Percentiles rank a stretch among this genome's conserved stretches.
These are phyloP conservation scores for Pythium sukuiense DNA, from an alignment of 352 stramenopile species.

Conservation along the genomic window DNA sequence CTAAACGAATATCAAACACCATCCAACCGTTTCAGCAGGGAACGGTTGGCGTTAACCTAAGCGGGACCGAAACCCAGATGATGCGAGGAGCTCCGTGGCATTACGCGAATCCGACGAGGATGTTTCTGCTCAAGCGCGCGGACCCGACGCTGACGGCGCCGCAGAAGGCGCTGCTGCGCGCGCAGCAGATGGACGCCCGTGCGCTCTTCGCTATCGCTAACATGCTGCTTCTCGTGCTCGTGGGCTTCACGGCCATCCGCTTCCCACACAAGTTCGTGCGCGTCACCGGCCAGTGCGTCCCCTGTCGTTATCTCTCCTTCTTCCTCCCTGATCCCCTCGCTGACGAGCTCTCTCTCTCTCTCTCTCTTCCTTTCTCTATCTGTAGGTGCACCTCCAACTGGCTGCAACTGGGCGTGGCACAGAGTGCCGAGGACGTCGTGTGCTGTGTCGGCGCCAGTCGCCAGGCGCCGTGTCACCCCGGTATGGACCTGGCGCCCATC, in stretches of 20 bases:
- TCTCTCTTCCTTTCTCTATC: not conserved
- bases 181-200: constrained; percentile 48
- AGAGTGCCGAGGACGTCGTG: constrained; percentile 38
- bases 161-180: constrained; percentile 45
- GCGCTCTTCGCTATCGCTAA: constrained; percentile 49
- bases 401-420: constrained; percentile 38
- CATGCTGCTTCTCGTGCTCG: constrained; percentile 51
- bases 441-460: constrained; percentile 45
- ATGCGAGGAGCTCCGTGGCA: not conserved
- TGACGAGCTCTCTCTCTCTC: constrained; percentile 7
- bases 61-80: not conserved
- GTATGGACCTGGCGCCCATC: constrained; percentile 59
- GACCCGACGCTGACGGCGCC: constrained; percentile 22
- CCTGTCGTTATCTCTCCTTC: constrained; percentile 1
- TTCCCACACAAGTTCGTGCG: constrained; percentile 73
- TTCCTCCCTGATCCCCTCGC: not conserved
- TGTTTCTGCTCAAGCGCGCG: constrained; percentile 19
- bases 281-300: constrained; percentile 64
- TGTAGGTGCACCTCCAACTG: constrained; percentile 70
- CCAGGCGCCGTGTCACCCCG: constrained; percentile 57
- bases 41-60: not conserved
- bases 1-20: not conserved
- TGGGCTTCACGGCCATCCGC: constrained; percentile 51
- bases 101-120: not conserved
- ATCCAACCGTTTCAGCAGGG: not conserved